phyloP scores from a whole-genome alignment of 176 grass and related monocot species.

The Musa schizocarpa region DNA sequence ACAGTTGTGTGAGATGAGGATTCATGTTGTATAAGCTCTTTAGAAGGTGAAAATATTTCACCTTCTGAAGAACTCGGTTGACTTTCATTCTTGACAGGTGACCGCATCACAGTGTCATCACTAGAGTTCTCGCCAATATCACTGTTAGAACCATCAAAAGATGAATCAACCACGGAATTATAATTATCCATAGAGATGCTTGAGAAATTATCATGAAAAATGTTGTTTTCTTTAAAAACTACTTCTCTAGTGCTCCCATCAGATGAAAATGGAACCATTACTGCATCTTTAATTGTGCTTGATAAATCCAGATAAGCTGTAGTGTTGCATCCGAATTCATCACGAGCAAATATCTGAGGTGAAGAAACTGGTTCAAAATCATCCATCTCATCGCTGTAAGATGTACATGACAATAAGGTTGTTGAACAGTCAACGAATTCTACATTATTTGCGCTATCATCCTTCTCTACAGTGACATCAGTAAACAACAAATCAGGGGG shows the following conservation, averaged over 20 bases:
- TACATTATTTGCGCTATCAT: slow-evolving; percentile 41
- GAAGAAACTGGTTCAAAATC: slow-evolving; percentile 24
- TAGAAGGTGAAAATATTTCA: neutral
- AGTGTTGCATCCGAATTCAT: slow-evolving; percentile 12
- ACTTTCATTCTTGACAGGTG: slow-evolving; percentile 26
- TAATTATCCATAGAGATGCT: too few relatives aligned
- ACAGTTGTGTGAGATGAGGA: neutral
- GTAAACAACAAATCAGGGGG: slow-evolving; percentile 44
- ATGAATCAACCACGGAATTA: slow-evolving; percentile 21
- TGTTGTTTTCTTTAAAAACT: neutral
- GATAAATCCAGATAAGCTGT: slow-evolving; percentile 6
- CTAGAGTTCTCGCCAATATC: slow-evolving; percentile 19
- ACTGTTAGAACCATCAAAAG: slow-evolving; percentile 30
- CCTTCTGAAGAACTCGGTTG: slow-evolving; percentile 7
- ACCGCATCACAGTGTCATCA: slow-evolving; percentile 7
- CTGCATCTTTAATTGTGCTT: slow-evolving; percentile 4
- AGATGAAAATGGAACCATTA: neutral
- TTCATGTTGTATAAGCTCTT: neutral
- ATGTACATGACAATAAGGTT: slow-evolving; percentile 28
- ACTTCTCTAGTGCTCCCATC: neutral
- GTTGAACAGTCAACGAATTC: slow-evolving; percentile 30
- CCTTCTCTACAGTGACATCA: slow-evolving; percentile 39
- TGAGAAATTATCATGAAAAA: neutral
- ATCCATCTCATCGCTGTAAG: slow-evolving; percentile 37
- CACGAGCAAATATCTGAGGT: slow-evolving; percentile 18